Percentiles rank a stretch among this genome's conserved stretches.
These are phyloP conservation scores for Lasiodiplodia sp. DNA, from an alignment of 2,329 filamentous ascomycete species.

Conservation along the genomic window DNA sequence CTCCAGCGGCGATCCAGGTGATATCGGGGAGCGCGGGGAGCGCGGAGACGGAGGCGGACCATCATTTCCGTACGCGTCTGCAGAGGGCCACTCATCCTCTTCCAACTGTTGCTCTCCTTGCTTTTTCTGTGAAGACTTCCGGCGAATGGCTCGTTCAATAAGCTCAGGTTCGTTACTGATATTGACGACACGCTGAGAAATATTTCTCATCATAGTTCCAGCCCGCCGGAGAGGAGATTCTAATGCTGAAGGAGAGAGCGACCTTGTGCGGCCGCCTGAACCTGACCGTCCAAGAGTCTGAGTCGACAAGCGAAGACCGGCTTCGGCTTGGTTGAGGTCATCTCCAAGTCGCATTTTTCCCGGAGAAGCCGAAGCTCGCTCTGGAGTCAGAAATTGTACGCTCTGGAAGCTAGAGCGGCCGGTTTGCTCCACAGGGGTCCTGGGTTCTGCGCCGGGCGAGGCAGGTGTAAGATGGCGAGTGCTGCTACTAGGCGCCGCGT, in stretches of 20 bases:
- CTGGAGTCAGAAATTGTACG: constrained; percentile 59
- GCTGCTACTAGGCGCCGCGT: constrained; percentile 68
- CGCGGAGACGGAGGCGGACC: constrained; percentile 49
- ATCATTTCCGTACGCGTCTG: not conserved
- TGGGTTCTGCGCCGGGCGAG: constrained; percentile 52
- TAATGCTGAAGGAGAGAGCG: constrained; percentile 53
- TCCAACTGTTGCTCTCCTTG: constrained; percentile 53
- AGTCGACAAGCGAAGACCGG: constrained; percentile 51
- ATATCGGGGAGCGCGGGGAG: constrained; percentile 31
- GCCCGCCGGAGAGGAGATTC: constrained; percentile 58
- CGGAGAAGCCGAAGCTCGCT: constrained; percentile 39
- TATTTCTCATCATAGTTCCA: constrained; percentile 65
- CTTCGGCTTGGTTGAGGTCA: constrained; percentile 67
- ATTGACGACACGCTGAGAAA: constrained; percentile 98
- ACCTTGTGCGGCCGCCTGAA: constrained; percentile 54
- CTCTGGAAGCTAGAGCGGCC: constrained; percentile 62
- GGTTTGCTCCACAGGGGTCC: constrained; percentile 50
- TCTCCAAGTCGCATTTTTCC: constrained; percentile 63
- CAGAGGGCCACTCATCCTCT: constrained; percentile 17
- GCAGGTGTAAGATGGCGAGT: constrained; percentile 64
- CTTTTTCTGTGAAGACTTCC: constrained; percentile 65
- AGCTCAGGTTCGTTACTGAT: constrained; percentile 91
- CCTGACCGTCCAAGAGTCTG: constrained; percentile 45
- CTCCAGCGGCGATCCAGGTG: constrained; percentile 45
- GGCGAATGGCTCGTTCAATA: constrained; percentile 73